Conservation (phyloP, 306 rosid genomes). For the Senna tora region DNA sequence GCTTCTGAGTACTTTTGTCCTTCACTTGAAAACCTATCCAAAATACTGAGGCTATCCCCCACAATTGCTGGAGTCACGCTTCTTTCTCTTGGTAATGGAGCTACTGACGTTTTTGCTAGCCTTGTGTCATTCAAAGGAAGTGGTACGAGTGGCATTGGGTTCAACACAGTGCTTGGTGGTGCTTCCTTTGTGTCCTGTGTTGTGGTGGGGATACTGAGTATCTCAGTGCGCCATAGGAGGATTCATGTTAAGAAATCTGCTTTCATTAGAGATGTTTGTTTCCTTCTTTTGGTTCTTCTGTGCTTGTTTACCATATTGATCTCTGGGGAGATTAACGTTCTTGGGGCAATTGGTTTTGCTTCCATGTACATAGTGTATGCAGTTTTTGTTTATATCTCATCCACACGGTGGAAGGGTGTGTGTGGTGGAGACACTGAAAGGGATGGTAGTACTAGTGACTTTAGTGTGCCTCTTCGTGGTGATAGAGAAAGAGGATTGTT, state of each 20-base stretch:
- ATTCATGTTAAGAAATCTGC: slow-evolving; percentile 45
- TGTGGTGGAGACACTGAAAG: slow-evolving; percentile 40
- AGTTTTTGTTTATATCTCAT: slow-evolving; percentile 44
- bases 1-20: slow-evolving; percentile 66
- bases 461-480: slow-evolving; percentile 49
- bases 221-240: slow-evolving; percentile 33
- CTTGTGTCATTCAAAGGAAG: slow-evolving; percentile 52
- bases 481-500: slow-evolving; percentile 47
- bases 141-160: slow-evolving; percentile 45
- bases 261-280: slow-evolving; percentile 53
- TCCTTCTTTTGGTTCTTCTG: slow-evolving; percentile 50
- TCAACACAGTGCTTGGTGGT: slow-evolving; percentile 56
- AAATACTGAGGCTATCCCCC: slow-evolving; percentile 53
- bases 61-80: slow-evolving; percentile 66
- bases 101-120: slow-evolving; percentile 54
- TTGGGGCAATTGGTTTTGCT: slow-evolving; percentile 48
- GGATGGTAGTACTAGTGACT: slow-evolving; percentile 35
- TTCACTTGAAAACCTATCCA: slow-evolving; percentile 55
- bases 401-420: slow-evolving; percentile 34
- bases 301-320: slow-evolving; percentile 42
- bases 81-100: slow-evolving; percentile 64
- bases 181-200: slow-evolving; percentile 61
- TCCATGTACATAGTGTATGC: slow-evolving; percentile 56
- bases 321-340: slow-evolving; percentile 45
- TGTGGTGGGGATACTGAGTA: slow-evolving; percentile 56